These are phyloP conservation scores for Phytophthora litchii DNA, from an alignment of 352 stramenopile genomes.

Conservation along the genomic window DNA sequence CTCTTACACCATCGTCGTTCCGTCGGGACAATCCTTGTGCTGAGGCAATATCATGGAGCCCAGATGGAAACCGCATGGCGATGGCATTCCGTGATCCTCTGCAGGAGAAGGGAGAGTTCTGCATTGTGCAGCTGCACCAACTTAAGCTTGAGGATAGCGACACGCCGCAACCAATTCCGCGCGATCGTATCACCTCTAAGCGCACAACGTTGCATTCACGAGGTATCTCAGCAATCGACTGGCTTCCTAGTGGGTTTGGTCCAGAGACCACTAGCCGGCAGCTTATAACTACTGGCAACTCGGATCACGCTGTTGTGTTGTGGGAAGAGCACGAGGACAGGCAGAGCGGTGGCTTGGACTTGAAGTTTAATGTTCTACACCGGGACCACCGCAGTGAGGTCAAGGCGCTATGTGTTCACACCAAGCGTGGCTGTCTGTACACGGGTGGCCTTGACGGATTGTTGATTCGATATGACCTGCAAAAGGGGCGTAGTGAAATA, in stretches of 20 bases:
- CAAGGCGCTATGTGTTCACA: slow-evolving; percentile 78
- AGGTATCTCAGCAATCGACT: slow-evolving; percentile 74
- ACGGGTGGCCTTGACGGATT: slow-evolving; percentile 76
- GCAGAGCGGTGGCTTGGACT: slow-evolving; percentile 36
- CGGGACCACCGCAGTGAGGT: slow-evolving; percentile 81
- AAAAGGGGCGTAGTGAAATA: slow-evolving; percentile 39
- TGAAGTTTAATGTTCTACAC: slow-evolving; percentile 77
- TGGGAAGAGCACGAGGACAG: slow-evolving; percentile 70
- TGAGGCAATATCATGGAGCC: slow-evolving; percentile 80
- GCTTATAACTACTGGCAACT: slow-evolving; percentile 72
- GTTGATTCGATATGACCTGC: slow-evolving; percentile 76
- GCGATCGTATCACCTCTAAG: slow-evolving; percentile 62
- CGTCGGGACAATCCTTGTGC: slow-evolving; percentile 66
- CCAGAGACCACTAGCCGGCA: slow-evolving; percentile 46
- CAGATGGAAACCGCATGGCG: slow-evolving; percentile 72
- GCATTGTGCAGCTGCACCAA: slow-evolving; percentile 74
- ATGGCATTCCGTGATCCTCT: slow-evolving; percentile 82
- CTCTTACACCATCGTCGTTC: slow-evolving; percentile 63
- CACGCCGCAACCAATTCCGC: slow-evolving; percentile 51
- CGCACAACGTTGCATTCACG: slow-evolving; percentile 62
- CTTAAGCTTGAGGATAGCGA: slow-evolving; percentile 54
- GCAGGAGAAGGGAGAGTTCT: slow-evolving; percentile 70
- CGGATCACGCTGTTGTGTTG: slow-evolving; percentile 74
- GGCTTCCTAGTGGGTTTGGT: slow-evolving; percentile 63
- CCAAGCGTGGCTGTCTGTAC: slow-evolving; percentile 65